A percentile compares a stretch with the other conserved stretches of the same genome.
These are phyloP conservation scores for Flaveria ramosissima DNA, from an alignment of 129 eudicot species.

Conservation along the genomic window DNA sequence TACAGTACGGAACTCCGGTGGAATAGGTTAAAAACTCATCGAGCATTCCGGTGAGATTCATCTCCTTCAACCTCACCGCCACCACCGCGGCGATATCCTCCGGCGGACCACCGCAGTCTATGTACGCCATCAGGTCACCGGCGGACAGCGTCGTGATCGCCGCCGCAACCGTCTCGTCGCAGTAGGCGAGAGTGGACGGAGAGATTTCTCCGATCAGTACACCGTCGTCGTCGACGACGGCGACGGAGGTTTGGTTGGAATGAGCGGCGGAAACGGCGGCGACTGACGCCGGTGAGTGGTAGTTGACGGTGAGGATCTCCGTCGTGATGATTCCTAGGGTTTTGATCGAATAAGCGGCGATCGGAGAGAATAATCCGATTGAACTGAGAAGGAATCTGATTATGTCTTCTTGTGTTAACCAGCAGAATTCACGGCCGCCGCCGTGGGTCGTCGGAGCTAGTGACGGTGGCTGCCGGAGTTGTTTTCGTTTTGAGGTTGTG, in stretches of 20 bases:
- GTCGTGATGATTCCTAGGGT: constrained; percentile 59
- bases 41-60: constrained; percentile 55
- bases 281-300: constrained; percentile 59
- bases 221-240: constrained; percentile 65
- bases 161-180: constrained; percentile 67
- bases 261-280: constrained; percentile 48
- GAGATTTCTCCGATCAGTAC: constrained; percentile 72
- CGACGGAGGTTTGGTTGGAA: constrained; percentile 62
- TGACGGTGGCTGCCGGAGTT: constrained; percentile 37
- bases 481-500: constrained; percentile 42
- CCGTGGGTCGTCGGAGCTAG: constrained; percentile 40
- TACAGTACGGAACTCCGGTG: constrained; percentile 22
- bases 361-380: constrained; percentile 66
- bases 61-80: constrained; percentile 53
- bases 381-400: constrained; percentile 66
- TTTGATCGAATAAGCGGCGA: constrained; percentile 53
- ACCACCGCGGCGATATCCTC: constrained; percentile 60
- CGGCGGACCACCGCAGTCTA: constrained; percentile 82
- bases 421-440: constrained; percentile 70
- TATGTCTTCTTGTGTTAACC: constrained; percentile 84
- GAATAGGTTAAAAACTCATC: constrained; percentile 43
- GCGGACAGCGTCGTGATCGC: constrained; percentile 73
- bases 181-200: constrained; percentile 59
- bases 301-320: constrained; percentile 45
- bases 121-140: constrained; percentile 81